These are phyloP conservation scores for Geotrichum phurueaensis DNA, from an alignment of 1,139 yeast species.

Conservation along the genomic window DNA sequence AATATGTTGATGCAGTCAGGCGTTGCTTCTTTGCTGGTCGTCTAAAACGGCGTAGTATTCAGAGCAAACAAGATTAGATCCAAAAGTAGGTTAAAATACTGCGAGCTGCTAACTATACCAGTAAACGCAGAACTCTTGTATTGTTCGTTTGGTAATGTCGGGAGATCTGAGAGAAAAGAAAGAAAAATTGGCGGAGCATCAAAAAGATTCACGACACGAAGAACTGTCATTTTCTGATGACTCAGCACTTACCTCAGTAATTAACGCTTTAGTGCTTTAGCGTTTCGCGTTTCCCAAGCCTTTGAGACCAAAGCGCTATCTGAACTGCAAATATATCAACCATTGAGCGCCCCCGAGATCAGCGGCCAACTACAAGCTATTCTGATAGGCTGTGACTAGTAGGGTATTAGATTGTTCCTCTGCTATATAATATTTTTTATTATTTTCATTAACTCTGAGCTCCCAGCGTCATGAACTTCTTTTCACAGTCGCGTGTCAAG, in stretches of 20 bases:
- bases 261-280: not conserved
- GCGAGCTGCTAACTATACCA: not conserved
- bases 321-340: not conserved
- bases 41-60: not conserved
- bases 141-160: not conserved
- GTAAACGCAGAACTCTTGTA: not conserved
- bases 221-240: not conserved
- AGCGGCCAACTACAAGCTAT: not conserved
- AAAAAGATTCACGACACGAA: not conserved
- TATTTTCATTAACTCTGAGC: not conserved
- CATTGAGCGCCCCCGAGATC: not conserved
- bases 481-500: constrained; percentile 8
- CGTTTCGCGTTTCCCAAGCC: not conserved
- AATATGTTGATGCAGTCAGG: not conserved
- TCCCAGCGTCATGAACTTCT: constrained; percentile 1
- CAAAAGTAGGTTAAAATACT: not conserved
- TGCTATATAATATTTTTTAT: not conserved
- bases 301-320: not conserved
- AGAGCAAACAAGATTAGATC: not conserved
- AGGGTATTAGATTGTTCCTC: not conserved
- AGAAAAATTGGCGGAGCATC: not conserved
- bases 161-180: not conserved
- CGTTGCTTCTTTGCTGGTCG: not conserved
- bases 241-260: not conserved
- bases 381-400: not conserved